Base-by-base conservation (phyloP, 805 yeast genomes). In the Diddensiella transvaalensis region DNA sequence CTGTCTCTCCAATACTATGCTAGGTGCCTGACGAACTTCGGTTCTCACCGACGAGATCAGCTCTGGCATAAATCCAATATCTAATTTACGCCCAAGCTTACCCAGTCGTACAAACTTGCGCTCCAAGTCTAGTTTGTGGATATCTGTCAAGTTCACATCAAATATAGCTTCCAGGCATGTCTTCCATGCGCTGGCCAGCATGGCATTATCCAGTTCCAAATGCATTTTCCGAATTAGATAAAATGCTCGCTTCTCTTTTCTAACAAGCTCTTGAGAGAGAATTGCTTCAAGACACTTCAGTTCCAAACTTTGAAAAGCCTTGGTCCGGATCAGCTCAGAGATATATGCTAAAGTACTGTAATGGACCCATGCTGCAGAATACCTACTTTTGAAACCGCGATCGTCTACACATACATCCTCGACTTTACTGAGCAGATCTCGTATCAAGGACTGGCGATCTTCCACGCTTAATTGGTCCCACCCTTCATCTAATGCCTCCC, bases 111-210 rank as follows among this genome's bases (percentile, higher is more conserved):
- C 32, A 4, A 54, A 54, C 44, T 61, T 62, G 8, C 60, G 55
- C n/a, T 51, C 49, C 13, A 61, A 45, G 18, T 61, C 66, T 3
- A 59, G 30, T 6, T 46, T 42, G 36, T 48, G 52, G 3, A 61
- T 49, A 2, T 56, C 60, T 10, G 45, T 40, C 11, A 55, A 44
- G 23, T 15, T 17, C 19, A 44, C 47, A 21, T 53, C 58, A 4
- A 44, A 53, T 13, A 43, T 11, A 2, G 64, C 62, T 37, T 61
- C 64, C 30, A 51, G 53, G 40, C 58, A 62, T 1, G 61, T 60
- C 39, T 58, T 59, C 6, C 62, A 32, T 2, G 61, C 63, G 3
- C 55, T 35, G n/a, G 52, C 44, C 3, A 59, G 48, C 62, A 60
- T 59, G 8, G 50, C 48, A 32, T 47, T 50, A 11, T 58, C 60